Base-by-base conservation (phyloP, 2,329 filamentous ascomycete genomes). In the Cadophora luteo-olivacea region DNA sequence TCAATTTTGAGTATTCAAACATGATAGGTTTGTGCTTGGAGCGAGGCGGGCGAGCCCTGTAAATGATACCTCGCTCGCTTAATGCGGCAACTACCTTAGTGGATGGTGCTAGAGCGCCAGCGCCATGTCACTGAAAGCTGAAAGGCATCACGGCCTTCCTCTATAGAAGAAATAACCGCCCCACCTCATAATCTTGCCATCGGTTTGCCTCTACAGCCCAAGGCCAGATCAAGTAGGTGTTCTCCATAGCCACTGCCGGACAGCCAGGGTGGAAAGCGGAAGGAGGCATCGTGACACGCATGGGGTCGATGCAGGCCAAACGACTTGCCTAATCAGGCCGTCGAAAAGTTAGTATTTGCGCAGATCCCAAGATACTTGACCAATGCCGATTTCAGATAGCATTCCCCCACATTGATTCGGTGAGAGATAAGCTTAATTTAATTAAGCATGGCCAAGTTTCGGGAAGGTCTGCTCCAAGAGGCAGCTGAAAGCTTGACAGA, bases 251-350 rank as follows among this genome's bases (percentile, higher is more conserved):
- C 55, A 24, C 32, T 58, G 55, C 55, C 54, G 55, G 55, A 58
- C 33, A 38, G 19, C n/a, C 32, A 41, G 55, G 55, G 33, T 7
- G 24, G 14, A 64, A 64, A 45, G 41, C 24, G 60, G 65, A 67
- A 67, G 65, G 65, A 67, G 60, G 33, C 22, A 49, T 67, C n/a
- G 8, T 57, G 60, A 6, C 29, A 22, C 29, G 51, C 58, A 67
- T 48, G 25, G 24, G 16, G 41, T 22, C 38, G 45, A 60, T 55
- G 61, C 45, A 36, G 29, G 38, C 45, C 54, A 52, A 52, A 58
- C 61, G 66, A 68, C 66, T 64, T 68, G 66, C 66, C 66, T 68
- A 68, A 64, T 68, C 16, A n/a, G 29, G 62, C 32, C n/a, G 12
- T 38, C 24, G 41, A 16, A 45, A 64, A 55, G 5, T 51, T 33